Evolutionary conservation across 805 yeast genomes (phyloP).

Genomic region (Hanseniaspora mollemarum): DNA sequence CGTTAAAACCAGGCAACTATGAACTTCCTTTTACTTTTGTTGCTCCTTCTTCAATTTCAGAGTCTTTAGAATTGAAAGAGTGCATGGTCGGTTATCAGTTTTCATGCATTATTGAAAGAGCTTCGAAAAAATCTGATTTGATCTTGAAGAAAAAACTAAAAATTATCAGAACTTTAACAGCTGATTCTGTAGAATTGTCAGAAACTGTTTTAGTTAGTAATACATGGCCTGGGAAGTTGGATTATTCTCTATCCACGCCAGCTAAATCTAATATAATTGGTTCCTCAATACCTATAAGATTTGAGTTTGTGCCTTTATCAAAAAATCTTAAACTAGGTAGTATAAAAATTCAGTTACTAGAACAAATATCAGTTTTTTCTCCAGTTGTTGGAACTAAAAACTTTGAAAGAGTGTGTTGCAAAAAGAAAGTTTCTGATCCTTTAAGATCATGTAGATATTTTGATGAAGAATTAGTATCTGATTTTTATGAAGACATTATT

Average conservation of each 20-base stretch:
- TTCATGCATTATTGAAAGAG: slow-evolving; percentile 68
- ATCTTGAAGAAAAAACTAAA: slow-evolving; percentile 60
- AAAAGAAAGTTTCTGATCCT: slow-evolving; percentile 36
- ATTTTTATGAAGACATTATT: slow-evolving; percentile 27
- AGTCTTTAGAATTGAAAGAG: slow-evolving; percentile 66
- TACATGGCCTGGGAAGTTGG: slow-evolving; percentile 90
- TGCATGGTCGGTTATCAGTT: slow-evolving; percentile 63
- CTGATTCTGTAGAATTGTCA: slow-evolving; percentile 76
- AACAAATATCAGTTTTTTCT: slow-evolving; percentile 52
- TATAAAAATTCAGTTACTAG: slow-evolving; percentile 57
- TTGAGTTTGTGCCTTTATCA: slow-evolving; percentile 63
- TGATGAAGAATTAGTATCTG: slow-evolving; percentile 23
- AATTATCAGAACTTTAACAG: slow-evolving; percentile 72
- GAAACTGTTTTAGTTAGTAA: slow-evolving; percentile 91
- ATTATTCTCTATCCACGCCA: slow-evolving; percentile 77
- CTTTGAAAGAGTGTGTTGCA: slow-evolving; percentile 53
- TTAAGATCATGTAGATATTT: slow-evolving; percentile 30
- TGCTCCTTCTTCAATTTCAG: slow-evolving; percentile 74
- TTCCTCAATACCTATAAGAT: slow-evolving; percentile 54
- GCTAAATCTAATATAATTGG: slow-evolving; percentile 86
- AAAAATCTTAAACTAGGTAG: slow-evolving; percentile 73
- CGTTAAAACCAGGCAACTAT: slow-evolving; percentile 63
- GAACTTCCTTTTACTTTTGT: slow-evolving; percentile 81
- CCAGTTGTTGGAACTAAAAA: slow-evolving; percentile 44
- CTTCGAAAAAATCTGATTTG: slow-evolving; percentile 58